Base-by-base conservation (phyloP, 75 land plant species). In the Picea glauca region DNA sequence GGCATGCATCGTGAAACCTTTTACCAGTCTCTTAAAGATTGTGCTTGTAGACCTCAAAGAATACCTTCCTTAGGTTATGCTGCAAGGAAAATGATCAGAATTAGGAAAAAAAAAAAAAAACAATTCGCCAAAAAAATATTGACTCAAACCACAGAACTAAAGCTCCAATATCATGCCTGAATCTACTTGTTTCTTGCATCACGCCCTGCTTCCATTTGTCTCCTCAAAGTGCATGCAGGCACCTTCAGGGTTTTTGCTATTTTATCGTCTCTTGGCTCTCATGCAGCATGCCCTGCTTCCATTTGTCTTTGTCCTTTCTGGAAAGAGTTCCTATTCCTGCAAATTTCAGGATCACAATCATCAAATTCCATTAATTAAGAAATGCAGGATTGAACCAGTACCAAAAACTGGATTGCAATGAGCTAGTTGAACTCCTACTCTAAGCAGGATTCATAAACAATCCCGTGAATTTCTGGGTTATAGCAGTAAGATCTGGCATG, bases 151-250 rank as follows among this genome's bases (percentile, higher is more conserved):
- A 78, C 20, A 21, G 40, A 78, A 9, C 23, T 18, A 15, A 38
- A 64, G 31, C 59, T 18, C 78, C 9, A 20, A 26, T 35, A 23
- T 38, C 32, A 60, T 76, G 93, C 99, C 93, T 95, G 90, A 58
- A 98, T 91, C 26, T 95, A 82, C 80, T 95, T 98, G 79, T 84
- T 93, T 81, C 99, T 87, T 58, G 99, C 98, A 64, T 98, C 96
- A 67, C 76, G 82, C 56, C 94, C 91, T 73, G 89, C 79, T 64
- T 83, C 88, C 58, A 98, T 57, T 0, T 86, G 85, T 65, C 84
- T 88, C 72, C 82, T 85, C 31, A 95, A 76, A 33, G 87, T 80
- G 58, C 66, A 21, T 35, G 80, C 77, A 79, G 63, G 80, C 85
- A 90, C 87, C 54, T 88, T 86, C 14, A 85, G 84, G 75, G 90